Evolutionary conservation across 306 rosid species (phyloP), one percentile per base, ranked within the genome.

Genomic region (Begonia loranthoides): DNA sequence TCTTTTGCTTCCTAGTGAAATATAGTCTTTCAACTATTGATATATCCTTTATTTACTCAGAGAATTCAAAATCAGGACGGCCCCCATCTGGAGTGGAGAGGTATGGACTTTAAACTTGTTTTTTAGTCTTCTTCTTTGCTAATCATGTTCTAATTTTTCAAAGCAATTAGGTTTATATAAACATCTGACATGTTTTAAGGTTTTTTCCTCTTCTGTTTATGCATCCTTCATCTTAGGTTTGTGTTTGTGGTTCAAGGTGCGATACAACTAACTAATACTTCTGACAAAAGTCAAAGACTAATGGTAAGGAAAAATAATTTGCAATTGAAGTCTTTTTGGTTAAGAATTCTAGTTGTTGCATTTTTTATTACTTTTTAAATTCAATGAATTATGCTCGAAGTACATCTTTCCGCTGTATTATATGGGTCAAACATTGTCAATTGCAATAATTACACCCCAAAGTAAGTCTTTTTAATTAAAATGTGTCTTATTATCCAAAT

Each of bases 201-300:
- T 28, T 28, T 28, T 28, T 28, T 28, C 9, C 36, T 5, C 36
- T 28, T 28, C 36, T 28, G 36, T 28, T 28, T 7, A 28, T 28
- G 36, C 36, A 28, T 28, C 8, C 13, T 9, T 67, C 58, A 52
- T 38, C 13, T 59, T 65, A 90, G 99, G 70, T 80, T 90, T 51
- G 56, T 90, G 70, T 90, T 90, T 80, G 94, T 90, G 66, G 75
- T 90, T 61, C 76, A 80, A 52, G 99, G 99, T 65, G 66, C 66
- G 50, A 69, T 82, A 61, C 72, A 62, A 14, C 76, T 90, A 52
- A 59, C 71, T 17, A 53, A 63, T 64, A 66, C 58, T 45, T 56
- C 81, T 58, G 75, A 73, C 17, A 22, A 9, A 50, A 61, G 61
- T 54, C 67, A 73, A 57, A 45, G 56, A 68, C 66, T 90, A 63